Conservation (phyloP, 2,329 filamentous ascomycete species). For the Furcasterigmium sp. region DNA sequence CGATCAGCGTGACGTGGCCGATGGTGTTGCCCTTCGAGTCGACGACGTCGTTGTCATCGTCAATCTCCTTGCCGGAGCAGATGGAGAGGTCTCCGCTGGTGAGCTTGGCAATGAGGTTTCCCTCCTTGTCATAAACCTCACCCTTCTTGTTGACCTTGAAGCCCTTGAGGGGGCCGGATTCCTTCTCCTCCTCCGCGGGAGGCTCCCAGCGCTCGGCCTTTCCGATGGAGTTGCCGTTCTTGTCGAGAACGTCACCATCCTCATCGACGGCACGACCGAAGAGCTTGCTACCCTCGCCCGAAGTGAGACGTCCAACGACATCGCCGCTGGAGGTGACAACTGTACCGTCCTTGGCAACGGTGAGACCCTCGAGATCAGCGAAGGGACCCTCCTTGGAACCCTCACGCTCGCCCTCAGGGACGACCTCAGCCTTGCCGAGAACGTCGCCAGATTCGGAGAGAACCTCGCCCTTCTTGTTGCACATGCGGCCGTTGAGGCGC, state of each 20-base stretch:
- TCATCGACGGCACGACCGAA: slow-evolving; percentile 72
- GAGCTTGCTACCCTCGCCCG: slow-evolving; percentile 67
- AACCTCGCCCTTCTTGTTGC: slow-evolving; percentile 66
- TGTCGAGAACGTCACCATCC: slow-evolving; percentile 77
- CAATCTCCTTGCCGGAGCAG: slow-evolving; percentile 64
- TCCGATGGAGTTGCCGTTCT: slow-evolving; percentile 58
- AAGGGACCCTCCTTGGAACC: slow-evolving; percentile 63
- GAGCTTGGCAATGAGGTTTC: slow-evolving; percentile 60
- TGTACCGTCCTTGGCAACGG: slow-evolving; percentile 64
- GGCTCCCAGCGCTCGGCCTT: slow-evolving; percentile 54
- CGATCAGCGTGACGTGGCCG: slow-evolving; percentile 63
- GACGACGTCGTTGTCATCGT: slow-evolving; percentile 66
- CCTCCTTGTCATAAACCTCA: slow-evolving; percentile 53
- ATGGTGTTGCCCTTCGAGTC: slow-evolving; percentile 62
- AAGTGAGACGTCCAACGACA: slow-evolving; percentile 65
- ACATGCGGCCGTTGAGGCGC: slow-evolving; percentile 61
- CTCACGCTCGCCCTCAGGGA: slow-evolving; percentile 61
- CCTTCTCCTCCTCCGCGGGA: slow-evolving; percentile 38
- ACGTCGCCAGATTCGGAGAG: slow-evolving; percentile 69
- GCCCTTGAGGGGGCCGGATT: slow-evolving; percentile 46
- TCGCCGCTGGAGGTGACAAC: slow-evolving; percentile 62
- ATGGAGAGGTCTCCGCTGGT: slow-evolving; percentile 61
- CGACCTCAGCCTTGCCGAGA: slow-evolving; percentile 62
- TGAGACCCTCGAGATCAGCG: slow-evolving; percentile 58
- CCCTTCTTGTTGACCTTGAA: slow-evolving; percentile 54